Percentiles rank a stretch among this genome's conserved stretches.
phyloP scores from a whole-genome alignment of 306 rosid species.

The Cajanus cajan region DNA sequence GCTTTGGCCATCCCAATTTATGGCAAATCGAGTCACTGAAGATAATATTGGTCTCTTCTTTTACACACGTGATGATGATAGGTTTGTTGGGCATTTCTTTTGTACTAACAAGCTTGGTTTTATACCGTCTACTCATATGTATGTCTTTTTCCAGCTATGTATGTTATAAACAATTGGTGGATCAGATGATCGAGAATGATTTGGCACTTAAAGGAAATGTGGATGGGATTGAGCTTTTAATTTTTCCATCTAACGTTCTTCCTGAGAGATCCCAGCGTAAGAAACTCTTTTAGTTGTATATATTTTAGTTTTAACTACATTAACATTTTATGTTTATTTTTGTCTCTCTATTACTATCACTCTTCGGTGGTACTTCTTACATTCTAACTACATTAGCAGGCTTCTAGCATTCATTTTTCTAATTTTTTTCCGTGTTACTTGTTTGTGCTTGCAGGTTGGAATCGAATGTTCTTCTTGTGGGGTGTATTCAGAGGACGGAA shows the following conservation, averaged over 20 bases:
- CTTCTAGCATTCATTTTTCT: neutral
- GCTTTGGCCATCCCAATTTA: slow-evolving; percentile 41
- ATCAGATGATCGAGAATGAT: slow-evolving; percentile 36
- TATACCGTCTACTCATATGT: neutral
- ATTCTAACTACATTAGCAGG: neutral
- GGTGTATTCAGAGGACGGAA: slow-evolving; percentile 27
- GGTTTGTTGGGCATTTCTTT: slow-evolving; percentile 29
- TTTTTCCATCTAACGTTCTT: slow-evolving; percentile 40
- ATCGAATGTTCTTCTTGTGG: slow-evolving; percentile 17
- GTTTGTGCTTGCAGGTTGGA: slow-evolving; percentile 27
- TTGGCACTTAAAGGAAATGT: slow-evolving; percentile 44
- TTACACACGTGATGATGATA: slow-evolving; percentile 32
- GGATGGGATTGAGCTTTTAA: slow-evolving; percentile 38
- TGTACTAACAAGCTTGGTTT: neutral
- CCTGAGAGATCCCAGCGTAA: slow-evolving; percentile 31
- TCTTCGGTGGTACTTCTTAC: neutral
- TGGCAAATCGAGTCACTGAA: slow-evolving; percentile 16
- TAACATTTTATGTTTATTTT: neutral
- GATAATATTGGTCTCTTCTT: slow-evolving; percentile 41
- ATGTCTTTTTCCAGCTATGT: slow-evolving; percentile 24
- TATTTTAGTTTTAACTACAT: neutral
- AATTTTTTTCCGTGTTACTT: neutral
- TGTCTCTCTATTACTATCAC: neutral
- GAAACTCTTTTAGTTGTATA: neutral
- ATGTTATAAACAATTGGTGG: slow-evolving; percentile 28